These are phyloP conservation scores for Acanthamoeba culbertsoni DNA, from an alignment of 208 protist species.

Conservation along the genomic window DNA sequence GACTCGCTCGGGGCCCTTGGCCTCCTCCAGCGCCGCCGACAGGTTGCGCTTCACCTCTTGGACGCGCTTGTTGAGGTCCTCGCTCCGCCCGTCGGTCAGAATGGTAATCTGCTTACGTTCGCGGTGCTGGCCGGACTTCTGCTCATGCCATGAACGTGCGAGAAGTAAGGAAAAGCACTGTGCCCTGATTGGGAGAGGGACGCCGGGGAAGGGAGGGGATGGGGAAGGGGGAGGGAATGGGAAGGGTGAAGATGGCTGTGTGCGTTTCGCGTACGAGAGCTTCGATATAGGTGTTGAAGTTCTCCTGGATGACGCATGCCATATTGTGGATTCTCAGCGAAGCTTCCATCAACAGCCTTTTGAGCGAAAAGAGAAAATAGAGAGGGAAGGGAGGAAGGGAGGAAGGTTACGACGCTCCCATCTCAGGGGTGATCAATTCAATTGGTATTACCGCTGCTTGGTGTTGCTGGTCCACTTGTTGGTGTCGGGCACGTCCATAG, in stretches of 20 bases:
- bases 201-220: too few species aligned
- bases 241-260: too few species aligned
- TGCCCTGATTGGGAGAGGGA: too few species aligned
- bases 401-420: too few species aligned
- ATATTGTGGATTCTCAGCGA: conserved; percentile 37
- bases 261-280: not conserved
- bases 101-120: conserved; percentile 33
- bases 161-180: too few species aligned
- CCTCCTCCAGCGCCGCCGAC: not conserved
- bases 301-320: conserved; percentile 33
- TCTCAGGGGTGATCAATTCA: not conserved
- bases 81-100: conserved; percentile 18
- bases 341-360: not conserved
- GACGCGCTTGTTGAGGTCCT: not conserved
- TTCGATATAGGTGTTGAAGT: conserved; percentile 26
- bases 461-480: conserved; percentile 40
- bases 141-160: not conserved
- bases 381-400: too few species aligned
- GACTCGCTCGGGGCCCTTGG: not conserved
- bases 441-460: not conserved
- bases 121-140: not conserved
- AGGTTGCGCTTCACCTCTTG: conserved; percentile 14
- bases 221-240: too few species aligned
- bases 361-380: not conserved
- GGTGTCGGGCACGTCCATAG: conserved; percentile 40